Conservation (phyloP, 2,329 filamentous ascomycete genomes). For the Calonectria pauciramosa region DNA sequence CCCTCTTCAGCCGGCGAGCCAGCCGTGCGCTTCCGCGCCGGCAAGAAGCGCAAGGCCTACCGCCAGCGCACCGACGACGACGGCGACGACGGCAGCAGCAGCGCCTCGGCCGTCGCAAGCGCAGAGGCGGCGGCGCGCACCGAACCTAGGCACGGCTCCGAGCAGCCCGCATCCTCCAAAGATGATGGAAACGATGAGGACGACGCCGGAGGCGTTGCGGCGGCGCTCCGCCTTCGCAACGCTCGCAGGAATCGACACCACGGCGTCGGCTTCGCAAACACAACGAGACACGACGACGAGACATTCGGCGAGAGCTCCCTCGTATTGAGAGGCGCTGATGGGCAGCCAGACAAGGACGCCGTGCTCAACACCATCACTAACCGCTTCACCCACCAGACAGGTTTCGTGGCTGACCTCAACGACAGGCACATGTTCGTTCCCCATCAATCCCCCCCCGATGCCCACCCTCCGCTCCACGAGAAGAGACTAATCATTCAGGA, state of each 20-base stretch:
- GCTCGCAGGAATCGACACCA: constrained; percentile 62
- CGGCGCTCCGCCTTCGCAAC: constrained; percentile 68
- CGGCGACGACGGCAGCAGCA: constrained; percentile 14
- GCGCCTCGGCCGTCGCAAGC: neutral
- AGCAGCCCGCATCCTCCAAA: constrained; percentile 1
- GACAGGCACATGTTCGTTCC: constrained; percentile 83
- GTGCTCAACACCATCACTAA: constrained; percentile 47
- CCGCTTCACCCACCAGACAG: constrained; percentile 81
- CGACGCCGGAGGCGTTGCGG: constrained; percentile 51
- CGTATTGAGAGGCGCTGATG: constrained; percentile 51
- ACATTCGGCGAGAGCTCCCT: constrained; percentile 51
- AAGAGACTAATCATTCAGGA: constrained; percentile 78
- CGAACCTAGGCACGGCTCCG: constrained; percentile 14
- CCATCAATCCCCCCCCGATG: constrained; percentile 6
- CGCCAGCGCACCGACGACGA: constrained; percentile 62
- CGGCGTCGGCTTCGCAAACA: constrained; percentile 69
- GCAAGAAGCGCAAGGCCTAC: constrained; percentile 73
- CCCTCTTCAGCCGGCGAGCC: constrained; percentile 38
- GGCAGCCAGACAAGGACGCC: constrained; percentile 34
- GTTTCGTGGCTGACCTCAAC: constrained; percentile 73
- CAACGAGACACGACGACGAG: constrained; percentile 37
- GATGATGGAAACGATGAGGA: constrained; percentile 26
- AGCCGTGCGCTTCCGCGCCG: constrained; percentile 65
- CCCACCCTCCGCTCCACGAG: constrained; percentile 14
- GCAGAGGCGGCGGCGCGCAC: neutral